Evolutionary conservation across 805 yeast genomes (phyloP).

Genomic region (Lipomyces japonicus): DNA sequence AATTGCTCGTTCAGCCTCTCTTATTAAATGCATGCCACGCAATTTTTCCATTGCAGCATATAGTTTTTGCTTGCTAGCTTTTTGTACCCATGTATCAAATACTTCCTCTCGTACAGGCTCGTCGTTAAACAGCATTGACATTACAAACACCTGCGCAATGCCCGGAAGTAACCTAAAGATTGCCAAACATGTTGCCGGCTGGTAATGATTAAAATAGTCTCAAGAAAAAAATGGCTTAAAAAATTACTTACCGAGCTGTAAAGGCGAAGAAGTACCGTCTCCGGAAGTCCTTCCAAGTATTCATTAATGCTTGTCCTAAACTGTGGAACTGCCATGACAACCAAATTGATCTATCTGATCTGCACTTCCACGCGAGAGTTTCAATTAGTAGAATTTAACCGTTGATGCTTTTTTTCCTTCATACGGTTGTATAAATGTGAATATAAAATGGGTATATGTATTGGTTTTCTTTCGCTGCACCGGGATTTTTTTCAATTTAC

Average conservation of each 20-base stretch:
- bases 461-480: too few relatives aligned
- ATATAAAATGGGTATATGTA: too few relatives aligned
- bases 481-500: too few relatives aligned
- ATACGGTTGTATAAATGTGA: too few relatives aligned
- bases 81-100: conserved; percentile 71
- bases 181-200: conserved; percentile 90
- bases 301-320: conserved; percentile 48
- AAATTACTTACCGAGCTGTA: conserved; percentile 52
- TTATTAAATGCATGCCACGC: conserved; percentile 68
- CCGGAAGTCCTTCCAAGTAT: conserved; percentile 85
- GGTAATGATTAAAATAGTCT: conserved; percentile 17
- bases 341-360: too few relatives aligned
- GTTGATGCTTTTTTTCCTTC: too few relatives aligned
- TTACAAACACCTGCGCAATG: conserved; percentile 80
- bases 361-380: too few relatives aligned
- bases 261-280: conserved; percentile 73
- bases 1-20: conserved; percentile 50
- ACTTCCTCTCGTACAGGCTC: conserved; percentile 63
- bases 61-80: conserved; percentile 53
- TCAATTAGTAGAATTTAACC: too few relatives aligned
- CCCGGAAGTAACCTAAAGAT: conserved; percentile 86
- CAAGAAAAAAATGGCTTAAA: neutral
- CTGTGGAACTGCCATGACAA: conserved; percentile 27
- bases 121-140: conserved; percentile 81
- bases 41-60: conserved; percentile 77